Evolutionary conservation across 1,284 basidiomycete species (phyloP), one percentile per base, ranked within the genome.

Genomic region (Malassezia cuniculi): DNA sequence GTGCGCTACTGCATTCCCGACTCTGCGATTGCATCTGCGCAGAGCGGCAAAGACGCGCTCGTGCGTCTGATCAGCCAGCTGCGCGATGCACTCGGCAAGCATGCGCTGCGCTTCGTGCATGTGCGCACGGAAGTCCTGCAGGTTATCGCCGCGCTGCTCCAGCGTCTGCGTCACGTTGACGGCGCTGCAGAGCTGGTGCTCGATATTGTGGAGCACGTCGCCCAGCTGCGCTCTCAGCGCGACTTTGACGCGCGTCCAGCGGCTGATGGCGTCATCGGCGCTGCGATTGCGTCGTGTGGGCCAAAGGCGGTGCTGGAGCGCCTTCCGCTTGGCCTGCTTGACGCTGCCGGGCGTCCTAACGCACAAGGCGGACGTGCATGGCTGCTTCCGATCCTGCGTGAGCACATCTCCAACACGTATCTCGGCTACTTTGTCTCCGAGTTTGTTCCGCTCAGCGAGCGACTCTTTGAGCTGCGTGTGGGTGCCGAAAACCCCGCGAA

Each of bases 401-500:
- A 82, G 21, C 76, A 69, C 27, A 73, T 73, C 74, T 58, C 87
- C 79, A 75, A 82, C 79, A 57, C 89, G 76, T 44, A 81, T 72
- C 73, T 97, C 28, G 70, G 70, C 0, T 89, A 90, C 70, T 99
- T 97, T 61, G 74, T 85, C 12, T 74, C 76, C 3, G 83, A 84
- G 68, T 90, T 97, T 54, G 82, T 97, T 6, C 87, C 93, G 11
- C 71, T 97, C 25, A 93, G 85, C 27, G 89, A 94, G 68, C 76
- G 79, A 27, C 80, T 97, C 75, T 97, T 95, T 62, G 78, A 63
- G 42, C 60, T 57, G 34, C 59, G 60, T 34, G 48, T 64, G 41
- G 36, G 85, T 55, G 71, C 85, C 34, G 81, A 89, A 68, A 78
- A 68, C 25, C 81, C 83, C 0, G 80, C 82, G 47, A 70, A 73